Conservation (phyloP, 2,329 filamentous ascomycete genomes). For the Colletotrichum sp. region DNA sequence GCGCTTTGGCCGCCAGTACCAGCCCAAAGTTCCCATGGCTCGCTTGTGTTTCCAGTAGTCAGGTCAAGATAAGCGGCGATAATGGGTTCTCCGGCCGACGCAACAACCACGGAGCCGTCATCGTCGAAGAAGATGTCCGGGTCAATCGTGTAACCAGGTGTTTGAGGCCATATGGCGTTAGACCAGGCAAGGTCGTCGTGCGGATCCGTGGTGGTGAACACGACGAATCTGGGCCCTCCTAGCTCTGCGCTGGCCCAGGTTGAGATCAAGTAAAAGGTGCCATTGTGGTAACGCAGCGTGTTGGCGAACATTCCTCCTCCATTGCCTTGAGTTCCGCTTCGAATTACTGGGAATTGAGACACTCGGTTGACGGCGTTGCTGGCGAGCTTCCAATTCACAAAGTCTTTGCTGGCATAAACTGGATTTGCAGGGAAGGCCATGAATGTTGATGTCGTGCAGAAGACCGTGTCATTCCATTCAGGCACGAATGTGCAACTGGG, state of each 20-base stretch:
- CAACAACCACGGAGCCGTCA: conserved; percentile 42
- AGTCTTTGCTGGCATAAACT: conserved; percentile 54
- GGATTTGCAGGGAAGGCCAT: conserved; percentile 56
- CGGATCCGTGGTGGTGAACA: conserved; percentile 18
- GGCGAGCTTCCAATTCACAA: conserved; percentile 52
- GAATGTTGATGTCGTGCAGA: conserved; percentile 57
- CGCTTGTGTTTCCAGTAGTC: conserved; percentile 32
- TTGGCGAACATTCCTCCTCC: conserved; percentile 48
- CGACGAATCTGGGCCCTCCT: not conserved
- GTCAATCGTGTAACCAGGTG: conserved; percentile 41
- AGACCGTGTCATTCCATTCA: conserved; percentile 44
- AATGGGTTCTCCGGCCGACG: conserved; percentile 25
- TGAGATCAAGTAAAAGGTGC: conserved; percentile 42
- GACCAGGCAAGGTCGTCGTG: conserved; percentile 25
- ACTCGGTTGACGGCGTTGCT: conserved; percentile 42
- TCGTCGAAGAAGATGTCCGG: conserved; percentile 57
- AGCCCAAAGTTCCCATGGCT: conserved; percentile 43
- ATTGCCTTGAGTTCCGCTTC: conserved; percentile 8
- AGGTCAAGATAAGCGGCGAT: conserved; percentile 35
- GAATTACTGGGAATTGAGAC: conserved; percentile 37
- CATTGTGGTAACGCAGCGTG: conserved; percentile 45
- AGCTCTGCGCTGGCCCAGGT: not conserved
- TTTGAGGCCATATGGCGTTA: not conserved
- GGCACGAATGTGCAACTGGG: conserved; percentile 46
- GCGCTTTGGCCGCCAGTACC: conserved; percentile 46